Percentiles rank a stretch among this genome's conserved stretches.
Conservation (phyloP, 805 yeast species). For the Candida coquimbonensis region DNA sequence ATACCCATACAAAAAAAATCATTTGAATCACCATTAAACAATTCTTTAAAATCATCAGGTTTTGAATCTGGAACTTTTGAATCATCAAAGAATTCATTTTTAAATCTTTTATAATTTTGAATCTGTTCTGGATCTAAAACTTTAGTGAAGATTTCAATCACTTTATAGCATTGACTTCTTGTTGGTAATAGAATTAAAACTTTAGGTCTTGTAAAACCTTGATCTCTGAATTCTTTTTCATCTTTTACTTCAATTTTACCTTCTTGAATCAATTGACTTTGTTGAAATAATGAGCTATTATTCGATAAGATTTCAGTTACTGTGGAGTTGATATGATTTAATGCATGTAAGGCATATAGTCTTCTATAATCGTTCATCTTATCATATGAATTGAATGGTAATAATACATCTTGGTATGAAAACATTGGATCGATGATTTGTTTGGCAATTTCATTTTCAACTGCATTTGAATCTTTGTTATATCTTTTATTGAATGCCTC, state of each 20-base stretch:
- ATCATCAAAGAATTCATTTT: slow-evolving; percentile 55
- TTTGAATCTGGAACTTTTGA: slow-evolving; percentile 42
- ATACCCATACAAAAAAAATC: slow-evolving; percentile 90
- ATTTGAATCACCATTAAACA: slow-evolving; percentile 83
- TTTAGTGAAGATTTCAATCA: slow-evolving; percentile 54
- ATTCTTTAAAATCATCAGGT: slow-evolving; percentile 75
- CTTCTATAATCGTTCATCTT: slow-evolving; percentile 50
- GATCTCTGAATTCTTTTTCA: slow-evolving; percentile 72
- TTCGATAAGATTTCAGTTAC: slow-evolving; percentile 79
- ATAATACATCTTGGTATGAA: slow-evolving; percentile 63
- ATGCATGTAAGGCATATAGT: slow-evolving; percentile 59
- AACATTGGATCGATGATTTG: slow-evolving; percentile 57
- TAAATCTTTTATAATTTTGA: slow-evolving; percentile 75
- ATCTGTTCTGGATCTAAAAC: slow-evolving; percentile 66
- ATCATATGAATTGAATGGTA: slow-evolving; percentile 46
- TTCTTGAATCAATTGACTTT: slow-evolving; percentile 33
- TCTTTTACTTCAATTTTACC: slow-evolving; percentile 31
- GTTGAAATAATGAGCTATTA: slow-evolving; percentile 46
- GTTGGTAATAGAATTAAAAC: slow-evolving; percentile 80
- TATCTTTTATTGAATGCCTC: slow-evolving; percentile 18
- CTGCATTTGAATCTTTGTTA: slow-evolving; percentile 15
- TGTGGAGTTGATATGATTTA: slow-evolving; percentile 82
- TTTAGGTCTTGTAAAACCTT: slow-evolving; percentile 93
- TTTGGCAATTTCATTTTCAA: slow-evolving; percentile 38
- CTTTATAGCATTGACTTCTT: slow-evolving; percentile 64